Conservation (phyloP, 495 filamentous ascomycete species). For the Xylaria venustula region DNA sequence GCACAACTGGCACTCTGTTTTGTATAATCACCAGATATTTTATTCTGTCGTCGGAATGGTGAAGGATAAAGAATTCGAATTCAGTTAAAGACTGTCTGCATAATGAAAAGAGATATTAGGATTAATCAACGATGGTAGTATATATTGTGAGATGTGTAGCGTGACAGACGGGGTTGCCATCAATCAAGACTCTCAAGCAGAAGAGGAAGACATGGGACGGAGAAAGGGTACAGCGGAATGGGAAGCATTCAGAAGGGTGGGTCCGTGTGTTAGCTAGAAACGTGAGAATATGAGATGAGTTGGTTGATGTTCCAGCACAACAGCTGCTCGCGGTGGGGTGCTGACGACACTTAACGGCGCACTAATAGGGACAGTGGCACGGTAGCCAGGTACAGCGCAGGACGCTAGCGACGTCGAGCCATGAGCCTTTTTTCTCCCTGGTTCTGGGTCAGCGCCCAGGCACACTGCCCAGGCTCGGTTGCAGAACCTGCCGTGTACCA, state of each 20-base stretch:
- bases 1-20: background rate
- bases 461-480: no score
- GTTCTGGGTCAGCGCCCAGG: background rate
- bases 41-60: background rate
- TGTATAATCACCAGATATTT: background rate
- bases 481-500: no score
- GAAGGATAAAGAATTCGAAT: background rate
- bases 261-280: background rate
- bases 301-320: background rate
- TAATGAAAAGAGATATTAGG: background rate
- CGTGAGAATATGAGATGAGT: background rate
- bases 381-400: background rate
- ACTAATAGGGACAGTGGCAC: background rate
- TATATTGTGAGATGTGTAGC: conserved; percentile 2
- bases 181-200: background rate
- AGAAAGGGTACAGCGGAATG: background rate
- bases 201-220: background rate
- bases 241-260: background rate
- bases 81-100: background rate
- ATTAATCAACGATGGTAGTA: background rate
- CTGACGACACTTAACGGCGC: background rate
- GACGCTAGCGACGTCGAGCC: conserved; percentile 1
- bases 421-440: background rate
- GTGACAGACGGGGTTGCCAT: background rate
- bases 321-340: background rate